Conservation (phyloP, 2,329 filamentous ascomycete genomes). For the Aureobasidium sp. region DNA sequence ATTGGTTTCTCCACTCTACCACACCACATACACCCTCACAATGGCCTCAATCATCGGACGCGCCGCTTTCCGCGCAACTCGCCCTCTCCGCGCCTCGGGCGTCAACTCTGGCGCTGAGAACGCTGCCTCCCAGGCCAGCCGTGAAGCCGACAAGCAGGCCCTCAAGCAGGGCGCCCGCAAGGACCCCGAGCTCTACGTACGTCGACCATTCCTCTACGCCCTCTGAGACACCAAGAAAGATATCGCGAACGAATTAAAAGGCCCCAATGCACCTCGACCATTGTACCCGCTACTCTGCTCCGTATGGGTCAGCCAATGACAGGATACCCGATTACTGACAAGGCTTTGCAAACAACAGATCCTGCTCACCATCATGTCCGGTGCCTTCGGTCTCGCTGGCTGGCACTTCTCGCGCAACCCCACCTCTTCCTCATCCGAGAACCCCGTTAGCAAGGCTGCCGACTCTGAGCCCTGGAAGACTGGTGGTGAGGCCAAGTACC, state of each 20-base stretch:
- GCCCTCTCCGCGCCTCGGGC: slow-evolving; percentile 35
- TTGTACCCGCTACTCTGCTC: neutral
- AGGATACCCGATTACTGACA: neutral
- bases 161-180: slow-evolving; percentile 59
- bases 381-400: slow-evolving; percentile 78
- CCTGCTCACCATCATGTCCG: slow-evolving; percentile 83
- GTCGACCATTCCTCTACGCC: slow-evolving; percentile 21
- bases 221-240: neutral
- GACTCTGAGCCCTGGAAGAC: slow-evolving; percentile 89
- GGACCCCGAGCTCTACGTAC: slow-evolving; percentile 70
- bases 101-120: slow-evolving; percentile 33
- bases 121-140: slow-evolving; percentile 38
- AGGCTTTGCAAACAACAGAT: slow-evolving; percentile 53
- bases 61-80: slow-evolving; percentile 40
- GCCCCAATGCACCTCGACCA: neutral
- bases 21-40: slow-evolving; percentile 19
- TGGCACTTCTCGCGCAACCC: slow-evolving; percentile 85
- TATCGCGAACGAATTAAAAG: neutral
- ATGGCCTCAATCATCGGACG: slow-evolving; percentile 43
- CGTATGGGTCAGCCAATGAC: neutral
- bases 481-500: slow-evolving; percentile 55
- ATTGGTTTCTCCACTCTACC: slow-evolving; percentile 7
- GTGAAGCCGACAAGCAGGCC: slow-evolving; percentile 33
- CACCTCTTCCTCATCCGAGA: slow-evolving; percentile 77
- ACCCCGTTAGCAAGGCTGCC: slow-evolving; percentile 63